Base-by-base conservation (phyloP, 2,329 filamentous ascomycete species). In the Xylariaceae sp. region DNA sequence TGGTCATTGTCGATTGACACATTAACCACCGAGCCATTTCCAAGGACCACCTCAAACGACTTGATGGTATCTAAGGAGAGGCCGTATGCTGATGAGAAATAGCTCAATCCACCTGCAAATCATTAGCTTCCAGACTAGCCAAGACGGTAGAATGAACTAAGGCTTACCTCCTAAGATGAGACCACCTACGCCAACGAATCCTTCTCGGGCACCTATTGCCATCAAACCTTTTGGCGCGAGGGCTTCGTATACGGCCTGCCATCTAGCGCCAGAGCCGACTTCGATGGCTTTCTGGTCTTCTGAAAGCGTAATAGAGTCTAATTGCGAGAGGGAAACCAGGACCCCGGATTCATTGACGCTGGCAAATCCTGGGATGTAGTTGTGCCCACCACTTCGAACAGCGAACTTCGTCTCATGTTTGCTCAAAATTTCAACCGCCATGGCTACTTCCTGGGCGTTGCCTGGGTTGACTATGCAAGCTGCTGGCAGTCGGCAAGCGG, bases 221-320 rank as follows among this genome's bases (percentile, higher is more conserved):
- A 61, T 62, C 14, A 70, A 44, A 7, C 65, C 66, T 12, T 65
- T 58, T 2, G 62, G 62, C 4, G 67, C 60, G 12, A 71, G 58
- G 24, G 59, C 60, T 1, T 61, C 61, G 45, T 74, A 74, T n/a
- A 75, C 66, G 3, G 56, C 58, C 12, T 67, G 63, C 65, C 73
- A 72, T 34, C 64, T 65, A 41, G 65, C 65, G 17, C 71, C 73
- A 21, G 71, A 63, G 4, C 73, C 73, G 4, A 75, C 64, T 8
- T 62, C 65, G 19, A 69, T 67, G 8, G 69, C 68, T 14, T 55
- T 62, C 45, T 60, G 61, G 36, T 73, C 72, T 1, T 56, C 53
- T 9, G 70, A 71, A 4, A 73, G 43, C 23, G 58, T 50, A n/a
- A 73, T 66, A n/a, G 67, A 58, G 33, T 71, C 69, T n/a, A 75